Evolutionary conservation across 768 basidiomycete genomes (phyloP).

Genomic region (Mycena filopes): DNA sequence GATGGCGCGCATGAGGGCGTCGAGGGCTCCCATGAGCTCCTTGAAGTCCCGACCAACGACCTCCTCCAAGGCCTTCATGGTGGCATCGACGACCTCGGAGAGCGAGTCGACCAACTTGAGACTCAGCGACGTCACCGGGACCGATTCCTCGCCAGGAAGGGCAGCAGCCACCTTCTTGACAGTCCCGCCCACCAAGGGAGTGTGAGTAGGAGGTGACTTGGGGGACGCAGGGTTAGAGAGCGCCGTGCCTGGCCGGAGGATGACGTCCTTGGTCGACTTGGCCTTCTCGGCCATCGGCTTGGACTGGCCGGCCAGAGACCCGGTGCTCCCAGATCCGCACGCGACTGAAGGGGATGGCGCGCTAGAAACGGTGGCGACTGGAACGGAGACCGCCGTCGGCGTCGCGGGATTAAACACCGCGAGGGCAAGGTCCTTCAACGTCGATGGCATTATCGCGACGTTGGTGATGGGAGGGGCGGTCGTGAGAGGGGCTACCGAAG

Average conservation of each 20-base stretch:
- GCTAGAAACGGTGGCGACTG: conserved; percentile 36
- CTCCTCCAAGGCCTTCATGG: conserved; percentile 54
- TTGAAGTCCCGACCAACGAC: conserved; percentile 62
- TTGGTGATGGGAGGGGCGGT: conserved; percentile 39
- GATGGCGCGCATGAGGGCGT: conserved; percentile 63
- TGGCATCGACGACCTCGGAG: conserved; percentile 59
- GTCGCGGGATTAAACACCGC: conserved; percentile 62
- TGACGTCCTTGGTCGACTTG: conserved; percentile 46
- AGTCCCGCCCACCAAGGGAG: conserved; percentile 3
- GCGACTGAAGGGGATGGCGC: conserved; percentile 27
- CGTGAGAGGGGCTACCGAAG: conserved; percentile 44
- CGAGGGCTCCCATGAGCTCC: conserved; percentile 68
- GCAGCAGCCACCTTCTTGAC: conserved; percentile 34
- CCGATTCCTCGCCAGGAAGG: conserved; percentile 38
- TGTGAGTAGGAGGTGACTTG: conserved; percentile 6
- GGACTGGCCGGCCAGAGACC: conserved; percentile 22
- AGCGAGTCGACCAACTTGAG: conserved; percentile 57
- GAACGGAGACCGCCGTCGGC: conserved; percentile 51
- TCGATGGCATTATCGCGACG: conserved; percentile 48
- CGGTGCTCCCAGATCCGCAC: conserved; percentile 10
- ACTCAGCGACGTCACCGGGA: conserved; percentile 47
- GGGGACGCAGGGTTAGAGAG: conserved; percentile 30
- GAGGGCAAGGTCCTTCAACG: conserved; percentile 61
- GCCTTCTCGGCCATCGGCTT: conserved; percentile 39
- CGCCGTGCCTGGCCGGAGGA: conserved; percentile 47